Conservation (phyloP, 148 eudicot genomes). For the Nyssa sinensis region DNA sequence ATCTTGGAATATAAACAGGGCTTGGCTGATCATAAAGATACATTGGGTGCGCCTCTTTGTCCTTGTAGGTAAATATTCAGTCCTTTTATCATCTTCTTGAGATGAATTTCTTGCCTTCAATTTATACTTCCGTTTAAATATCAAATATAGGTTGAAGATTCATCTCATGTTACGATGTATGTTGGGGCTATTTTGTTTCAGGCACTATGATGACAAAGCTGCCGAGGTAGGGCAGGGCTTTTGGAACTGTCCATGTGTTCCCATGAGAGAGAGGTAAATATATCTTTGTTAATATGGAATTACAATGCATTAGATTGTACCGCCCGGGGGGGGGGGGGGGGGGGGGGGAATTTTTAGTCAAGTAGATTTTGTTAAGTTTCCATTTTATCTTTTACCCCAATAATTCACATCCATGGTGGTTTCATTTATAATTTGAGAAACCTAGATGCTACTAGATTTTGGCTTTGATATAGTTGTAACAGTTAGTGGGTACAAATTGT, state of each 20-base stretch:
- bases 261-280: conserved; percentile 92
- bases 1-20: conserved; percentile 48
- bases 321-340: too few species aligned
- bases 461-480: not conserved
- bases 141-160: not conserved
- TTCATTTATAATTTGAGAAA: not conserved
- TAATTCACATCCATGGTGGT: not conserved
- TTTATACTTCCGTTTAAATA: not conserved
- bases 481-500: not conserved
- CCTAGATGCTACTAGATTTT: not conserved
- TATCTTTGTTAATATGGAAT: not conserved
- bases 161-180: not conserved
- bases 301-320: not conserved
- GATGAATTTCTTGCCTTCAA: not conserved
- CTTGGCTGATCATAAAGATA: conserved; percentile 91
- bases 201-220: conserved; percentile 94
- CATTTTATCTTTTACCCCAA: not conserved
- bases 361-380: not conserved
- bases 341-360: not conserved
- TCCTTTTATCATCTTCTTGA: conserved; percentile 2
- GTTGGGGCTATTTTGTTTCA: conserved; percentile 25
- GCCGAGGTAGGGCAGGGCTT: conserved; percentile 94
- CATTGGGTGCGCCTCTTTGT: conserved; percentile 96
- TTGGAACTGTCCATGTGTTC: conserved; percentile 99
- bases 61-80: conserved; percentile 69